phyloP scores from a whole-genome alignment of 345 rosid genomes.

The Mallotus nudiflorus region DNA sequence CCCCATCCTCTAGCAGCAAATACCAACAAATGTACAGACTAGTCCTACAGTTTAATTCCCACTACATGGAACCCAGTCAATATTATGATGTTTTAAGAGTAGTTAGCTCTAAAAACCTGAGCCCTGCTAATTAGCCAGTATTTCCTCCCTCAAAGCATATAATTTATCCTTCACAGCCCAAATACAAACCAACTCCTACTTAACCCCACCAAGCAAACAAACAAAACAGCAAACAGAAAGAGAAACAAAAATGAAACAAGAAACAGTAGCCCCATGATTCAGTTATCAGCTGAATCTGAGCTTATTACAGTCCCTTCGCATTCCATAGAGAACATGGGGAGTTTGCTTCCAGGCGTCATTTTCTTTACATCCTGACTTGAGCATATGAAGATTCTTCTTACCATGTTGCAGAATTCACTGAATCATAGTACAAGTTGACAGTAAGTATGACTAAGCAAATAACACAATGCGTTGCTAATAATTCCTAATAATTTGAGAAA shows the following conservation, averaged over 20 bases:
- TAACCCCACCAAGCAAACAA: constrained; percentile 12
- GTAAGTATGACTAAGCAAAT: background rate
- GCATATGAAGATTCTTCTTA: constrained; percentile 29
- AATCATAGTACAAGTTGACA: background rate
- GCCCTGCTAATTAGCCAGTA: constrained; percentile 28
- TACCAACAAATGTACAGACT: constrained; percentile 32
- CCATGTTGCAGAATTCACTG: constrained; percentile 38
- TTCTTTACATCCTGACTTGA: constrained; percentile 34
- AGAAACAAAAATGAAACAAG: background rate
- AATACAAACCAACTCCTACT: constrained; percentile 16
- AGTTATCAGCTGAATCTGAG: constrained; percentile 53
- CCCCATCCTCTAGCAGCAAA: constrained; percentile 12
- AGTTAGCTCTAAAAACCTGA: constrained; percentile 49
- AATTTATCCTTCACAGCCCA: constrained; percentile 14
- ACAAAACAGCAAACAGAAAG: constrained; percentile 8
- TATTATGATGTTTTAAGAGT: background rate
- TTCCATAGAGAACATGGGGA: constrained; percentile 17
- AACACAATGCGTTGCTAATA: background rate
- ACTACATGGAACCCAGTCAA: constrained; percentile 23
- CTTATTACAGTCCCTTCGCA: constrained; percentile 36
- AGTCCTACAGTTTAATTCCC: constrained; percentile 19
- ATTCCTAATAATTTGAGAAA: background rate
- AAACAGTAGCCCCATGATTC: constrained; percentile 7
- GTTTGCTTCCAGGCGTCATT: constrained; percentile 31
- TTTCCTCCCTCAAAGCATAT: constrained; percentile 13